A percentile compares a stretch with the other conserved stretches of the same genome.
phyloP scores from a whole-genome alignment of 768 basidiomycete species.

The Amanita fuliginea region DNA sequence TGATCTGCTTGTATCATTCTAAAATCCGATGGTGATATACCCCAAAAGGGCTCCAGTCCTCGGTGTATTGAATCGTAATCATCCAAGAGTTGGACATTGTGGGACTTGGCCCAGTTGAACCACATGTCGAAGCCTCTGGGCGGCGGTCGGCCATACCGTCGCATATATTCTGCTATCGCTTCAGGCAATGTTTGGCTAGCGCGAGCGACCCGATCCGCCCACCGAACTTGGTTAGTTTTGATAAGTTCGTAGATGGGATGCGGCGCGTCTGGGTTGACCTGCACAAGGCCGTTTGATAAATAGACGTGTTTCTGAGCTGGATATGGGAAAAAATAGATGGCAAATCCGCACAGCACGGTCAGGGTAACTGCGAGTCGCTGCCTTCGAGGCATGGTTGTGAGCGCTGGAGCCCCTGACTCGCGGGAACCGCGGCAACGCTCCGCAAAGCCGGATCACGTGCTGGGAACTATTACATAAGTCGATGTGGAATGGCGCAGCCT shows the following conservation, averaged over 20 bases:
- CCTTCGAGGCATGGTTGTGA: neutral
- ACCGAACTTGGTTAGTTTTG: slow-evolving; percentile 21
- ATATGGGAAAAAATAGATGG: neutral
- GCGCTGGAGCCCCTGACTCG: neutral
- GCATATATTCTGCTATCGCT: slow-evolving; percentile 28
- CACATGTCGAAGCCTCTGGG: slow-evolving; percentile 37
- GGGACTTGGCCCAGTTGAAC: slow-evolving; percentile 30
- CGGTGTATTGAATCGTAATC: slow-evolving; percentile 41
- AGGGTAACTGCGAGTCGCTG: neutral
- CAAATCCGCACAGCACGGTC: neutral
- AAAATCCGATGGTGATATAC: slow-evolving; percentile 22
- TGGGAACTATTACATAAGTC: neutral
- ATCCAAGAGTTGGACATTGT: slow-evolving; percentile 39
- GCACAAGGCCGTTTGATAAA: slow-evolving; percentile 21
- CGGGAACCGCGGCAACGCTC: neutral
- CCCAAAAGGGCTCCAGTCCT: slow-evolving; percentile 34
- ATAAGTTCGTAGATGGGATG: slow-evolving; percentile 39
- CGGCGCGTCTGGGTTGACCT: slow-evolving; percentile 21
- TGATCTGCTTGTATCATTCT: slow-evolving; percentile 15
- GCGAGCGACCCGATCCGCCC: slow-evolving; percentile 24
- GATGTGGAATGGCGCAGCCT: neutral
- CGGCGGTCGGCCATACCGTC: slow-evolving; percentile 24
- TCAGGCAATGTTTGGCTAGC: slow-evolving; percentile 26
- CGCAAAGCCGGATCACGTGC: neutral
- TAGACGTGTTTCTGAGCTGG: slow-evolving; percentile 3